These are phyloP conservation scores for Persicaria maculosa DNA, from an alignment of 148 eudicot species.

Conservation along the genomic window DNA sequence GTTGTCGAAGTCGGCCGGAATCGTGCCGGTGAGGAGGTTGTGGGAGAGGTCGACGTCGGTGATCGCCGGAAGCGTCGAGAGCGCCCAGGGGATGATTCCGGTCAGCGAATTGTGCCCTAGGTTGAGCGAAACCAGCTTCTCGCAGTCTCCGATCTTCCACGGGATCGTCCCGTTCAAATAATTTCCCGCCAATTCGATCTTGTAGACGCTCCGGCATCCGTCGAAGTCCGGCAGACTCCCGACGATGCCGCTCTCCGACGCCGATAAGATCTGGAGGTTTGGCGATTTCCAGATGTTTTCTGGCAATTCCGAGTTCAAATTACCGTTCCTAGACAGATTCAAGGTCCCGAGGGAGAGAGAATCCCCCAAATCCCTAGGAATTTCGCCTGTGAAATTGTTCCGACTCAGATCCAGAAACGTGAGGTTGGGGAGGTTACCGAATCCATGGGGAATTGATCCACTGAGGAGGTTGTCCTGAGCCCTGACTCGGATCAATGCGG, in stretches of 20 bases:
- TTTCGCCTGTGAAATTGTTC: slow-evolving; percentile 53
- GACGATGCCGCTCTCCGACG: slow-evolving; percentile 32
- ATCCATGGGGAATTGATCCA: slow-evolving; percentile 62
- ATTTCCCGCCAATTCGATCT: slow-evolving; percentile 70
- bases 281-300: slow-evolving; percentile 66
- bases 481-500: slow-evolving; percentile 49
- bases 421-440: slow-evolving; percentile 55
- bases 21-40: slow-evolving; percentile 56
- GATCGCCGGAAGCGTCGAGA: slow-evolving; percentile 74
- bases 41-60: slow-evolving; percentile 67
- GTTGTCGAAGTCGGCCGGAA: slow-evolving; percentile 62
- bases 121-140: slow-evolving; percentile 56
- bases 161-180: slow-evolving; percentile 61
- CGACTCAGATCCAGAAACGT: slow-evolving; percentile 55
- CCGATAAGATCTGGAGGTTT: slow-evolving; percentile 57
- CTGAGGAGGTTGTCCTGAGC: slow-evolving; percentile 52
- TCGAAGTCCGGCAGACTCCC: slow-evolving; percentile 71
- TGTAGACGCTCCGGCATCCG: slow-evolving; percentile 64
- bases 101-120: slow-evolving; percentile 48
- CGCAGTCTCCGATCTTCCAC: slow-evolving; percentile 76
- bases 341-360: slow-evolving; percentile 43
- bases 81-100: slow-evolving; percentile 97
- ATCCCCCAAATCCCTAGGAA: slow-evolving; percentile 62
- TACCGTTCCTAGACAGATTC: slow-evolving; percentile 52
- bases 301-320: slow-evolving; percentile 42